Evolutionary conservation across 371 early-diverging fungal genomes (phyloP), one percentile per base, ranked within the genome.

Genomic region (Mycotypha africana): DNA sequence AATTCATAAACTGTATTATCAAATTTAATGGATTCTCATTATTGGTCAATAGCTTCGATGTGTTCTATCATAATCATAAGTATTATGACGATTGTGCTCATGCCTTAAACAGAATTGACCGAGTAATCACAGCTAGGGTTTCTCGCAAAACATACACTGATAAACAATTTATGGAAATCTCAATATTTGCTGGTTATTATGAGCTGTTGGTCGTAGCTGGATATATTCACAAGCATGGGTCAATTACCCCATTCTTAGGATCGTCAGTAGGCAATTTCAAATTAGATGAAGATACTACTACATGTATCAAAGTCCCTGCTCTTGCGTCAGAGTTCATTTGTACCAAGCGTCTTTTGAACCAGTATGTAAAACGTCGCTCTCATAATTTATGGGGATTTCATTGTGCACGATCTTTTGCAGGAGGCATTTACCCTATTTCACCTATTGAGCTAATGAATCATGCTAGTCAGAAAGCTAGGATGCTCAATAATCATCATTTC

Each of bases 131-230:
- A 40, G 40, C 40, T 15, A 40, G 25, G 23, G 25, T 40, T 4
- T 40, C 40, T 40, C 40, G 40, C 20, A 40, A 40, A 40, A 40
- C 25, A 1, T 11, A 40, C 25, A 40, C 40, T 10, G 40, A 24
- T 23, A 40, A 40, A 23, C 9, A 20, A n/a, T 40, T n/a, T 10
- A 40, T 25, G 25, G 25, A 40, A 7, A 40, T 40, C n/a, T 40
- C 40, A 40, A 40, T 25, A 8, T 40, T 40, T 40, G 40, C 40
- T 14, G 25, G 25, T 24, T 24, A 24, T 25, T 40, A 40, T 14
- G n/a, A 40, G 23, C 25, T 40, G n/a, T 16, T 40, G 25, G 20
- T 40, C 25, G 40, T 40, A 23, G 40, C n/a, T 40, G 40, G 1
- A 2, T 40, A n/a, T 25, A 10, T 24, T 40, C 25, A 23, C 23